These are phyloP conservation scores for Thelonectria blattea DNA, from an alignment of 2,329 filamentous ascomycete genomes.

Conservation along the genomic window DNA sequence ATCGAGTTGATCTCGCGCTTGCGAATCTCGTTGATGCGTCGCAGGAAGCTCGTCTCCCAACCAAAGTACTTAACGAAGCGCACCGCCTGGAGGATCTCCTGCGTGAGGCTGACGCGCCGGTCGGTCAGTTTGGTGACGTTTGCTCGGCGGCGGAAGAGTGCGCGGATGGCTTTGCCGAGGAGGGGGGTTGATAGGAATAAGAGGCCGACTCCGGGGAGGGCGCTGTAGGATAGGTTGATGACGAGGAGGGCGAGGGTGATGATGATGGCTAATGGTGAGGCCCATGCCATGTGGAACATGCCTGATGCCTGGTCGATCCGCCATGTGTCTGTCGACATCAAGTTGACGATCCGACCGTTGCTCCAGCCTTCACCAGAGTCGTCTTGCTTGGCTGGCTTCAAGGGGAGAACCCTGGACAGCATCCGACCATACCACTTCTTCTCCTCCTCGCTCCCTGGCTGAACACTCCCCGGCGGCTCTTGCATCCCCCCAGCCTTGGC, in stretches of 20 bases:
- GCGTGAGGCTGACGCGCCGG: slow-evolving; percentile 5
- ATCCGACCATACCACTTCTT: slow-evolving; percentile 4
- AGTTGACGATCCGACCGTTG: slow-evolving; percentile 13
- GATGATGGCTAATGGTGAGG: slow-evolving; percentile 3
- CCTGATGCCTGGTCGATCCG: slow-evolving; percentile 15
- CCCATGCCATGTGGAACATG: slow-evolving; percentile 16
- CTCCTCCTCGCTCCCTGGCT: slow-evolving; percentile 8
- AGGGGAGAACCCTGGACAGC: neutral
- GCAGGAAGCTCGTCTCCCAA: slow-evolving; percentile 5
- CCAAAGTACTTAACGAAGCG: slow-evolving; percentile 11
- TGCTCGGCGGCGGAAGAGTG: neutral
- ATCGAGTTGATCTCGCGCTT: slow-evolving; percentile 5
- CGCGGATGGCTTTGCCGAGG: slow-evolving; percentile 2
- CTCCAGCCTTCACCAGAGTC: neutral
- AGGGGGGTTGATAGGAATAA: slow-evolving; percentile 6
- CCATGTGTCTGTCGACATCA: slow-evolving; percentile 13
- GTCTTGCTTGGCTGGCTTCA: neutral
- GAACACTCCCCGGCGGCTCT: neutral
- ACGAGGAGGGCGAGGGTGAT: slow-evolving; percentile 9
- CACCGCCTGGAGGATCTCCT: slow-evolving; percentile 8
- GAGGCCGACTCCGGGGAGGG: slow-evolving; percentile 9
- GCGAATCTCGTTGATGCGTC: slow-evolving; percentile 2
- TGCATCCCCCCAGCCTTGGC: slow-evolving; percentile 3
- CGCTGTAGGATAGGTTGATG: slow-evolving; percentile 15
- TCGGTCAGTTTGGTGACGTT: slow-evolving; percentile 9